Evolutionary conservation across 805 yeast genomes (phyloP).

Genomic region (Ogataea trehaloabstinens): DNA sequence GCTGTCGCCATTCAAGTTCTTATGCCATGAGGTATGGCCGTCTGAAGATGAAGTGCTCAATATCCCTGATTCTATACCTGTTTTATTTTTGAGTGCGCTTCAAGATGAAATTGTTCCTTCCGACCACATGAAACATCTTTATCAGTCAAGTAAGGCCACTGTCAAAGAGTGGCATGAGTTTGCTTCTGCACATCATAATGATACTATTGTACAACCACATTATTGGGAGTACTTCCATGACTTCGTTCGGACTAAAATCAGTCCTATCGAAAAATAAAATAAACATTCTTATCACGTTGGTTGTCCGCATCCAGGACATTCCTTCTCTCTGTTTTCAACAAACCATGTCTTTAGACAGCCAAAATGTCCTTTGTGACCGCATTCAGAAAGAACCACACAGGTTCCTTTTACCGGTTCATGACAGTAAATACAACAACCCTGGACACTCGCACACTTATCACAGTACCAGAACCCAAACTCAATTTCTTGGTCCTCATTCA

Average conservation of each 20-base stretch:
- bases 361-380: conserved; percentile 89
- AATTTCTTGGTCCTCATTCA: conserved; percentile 24
- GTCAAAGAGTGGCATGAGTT: conserved; percentile 55
- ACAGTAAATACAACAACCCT: conserved; percentile 75
- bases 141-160: conserved; percentile 46
- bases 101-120: conserved; percentile 94
- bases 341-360: conserved; percentile 82
- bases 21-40: conserved; percentile 84
- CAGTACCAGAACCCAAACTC: conserved; percentile 84
- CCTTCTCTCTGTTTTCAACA: conserved; percentile 55
- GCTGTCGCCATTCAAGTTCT: conserved; percentile 48
- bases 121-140: conserved; percentile 64
- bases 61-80: conserved; percentile 56
- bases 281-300: too few relatives aligned
- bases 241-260: conserved; percentile 47
- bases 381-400: conserved; percentile 54
- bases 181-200: conserved; percentile 73
- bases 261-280: conserved; percentile 31
- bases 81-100: conserved; percentile 68
- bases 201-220: conserved; percentile 68
- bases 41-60: conserved; percentile 58
- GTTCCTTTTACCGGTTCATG: conserved; percentile 74
- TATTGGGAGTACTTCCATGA: conserved; percentile 73
- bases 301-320: conserved; percentile 79
- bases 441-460: conserved; percentile 58